These are phyloP conservation scores for Kalmanozyma brasiliensis DNA, from an alignment of 1,284 basidiomycete genomes.

Conservation along the genomic window DNA sequence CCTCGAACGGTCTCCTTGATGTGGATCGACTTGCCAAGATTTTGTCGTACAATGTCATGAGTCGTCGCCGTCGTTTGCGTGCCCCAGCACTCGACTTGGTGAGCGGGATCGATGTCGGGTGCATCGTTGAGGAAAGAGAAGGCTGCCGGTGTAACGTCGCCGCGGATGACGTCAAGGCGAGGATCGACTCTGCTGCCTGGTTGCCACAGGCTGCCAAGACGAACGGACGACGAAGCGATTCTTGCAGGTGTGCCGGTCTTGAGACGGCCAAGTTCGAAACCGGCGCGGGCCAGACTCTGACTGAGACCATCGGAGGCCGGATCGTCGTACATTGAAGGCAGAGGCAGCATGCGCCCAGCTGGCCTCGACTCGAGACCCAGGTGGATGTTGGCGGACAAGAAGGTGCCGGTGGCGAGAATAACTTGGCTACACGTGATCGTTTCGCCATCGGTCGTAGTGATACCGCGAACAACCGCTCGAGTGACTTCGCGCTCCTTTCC, in stretches of 20 bases:
- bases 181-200: constrained; percentile 10
- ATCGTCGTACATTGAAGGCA: constrained; percentile 72
- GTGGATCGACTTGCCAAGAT: constrained; percentile 80
- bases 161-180: constrained; percentile 35
- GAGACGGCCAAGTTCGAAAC: constrained; percentile 82
- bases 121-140: constrained; percentile 54
- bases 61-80: constrained; percentile 80
- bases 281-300: constrained; percentile 77
- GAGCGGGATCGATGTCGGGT: constrained; percentile 69
- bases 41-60: constrained; percentile 75
- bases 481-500: constrained; percentile 43
- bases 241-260: constrained; percentile 91
- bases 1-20: constrained; percentile 89
- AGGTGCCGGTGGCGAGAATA: constrained; percentile 89
- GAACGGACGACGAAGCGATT: constrained; percentile 77
- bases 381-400: constrained; percentile 87
- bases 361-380: constrained; percentile 82
- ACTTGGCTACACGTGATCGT: constrained; percentile 80
- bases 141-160: constrained; percentile 38
- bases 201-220: constrained; percentile 71
- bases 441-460: constrained; percentile 83
- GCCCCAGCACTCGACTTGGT: constrained; percentile 79
- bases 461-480: constrained; percentile 75
- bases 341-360: constrained; percentile 82
- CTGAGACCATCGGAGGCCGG: constrained; percentile 75